Evolutionary conservation across 441 rosid genomes (phyloP), one percentile per base, ranked within the genome.

Genomic region (Capsella rubella): DNA sequence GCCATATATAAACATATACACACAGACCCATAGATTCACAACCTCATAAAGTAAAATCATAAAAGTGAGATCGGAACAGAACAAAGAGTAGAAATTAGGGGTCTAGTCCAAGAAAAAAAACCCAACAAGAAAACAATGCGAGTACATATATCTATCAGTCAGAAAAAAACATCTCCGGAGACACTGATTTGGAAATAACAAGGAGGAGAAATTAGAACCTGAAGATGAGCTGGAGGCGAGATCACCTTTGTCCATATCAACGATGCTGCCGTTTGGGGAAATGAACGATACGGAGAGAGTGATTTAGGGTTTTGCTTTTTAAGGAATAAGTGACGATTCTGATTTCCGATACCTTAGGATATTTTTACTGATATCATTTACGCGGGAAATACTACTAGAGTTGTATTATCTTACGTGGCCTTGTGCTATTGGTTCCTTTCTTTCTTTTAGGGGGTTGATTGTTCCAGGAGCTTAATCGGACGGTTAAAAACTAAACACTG

Each of bases 341-440:
- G 47, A 32, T 32, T 18, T 69, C 8, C 29, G n/a, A 53, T 52
- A 50, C 51, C 1, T 4, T 35, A 35, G 8, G 56, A 52, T 32
- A 32, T 32, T 32, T 32, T 32, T 32, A 32, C 34, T 32, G 5
- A 32, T 32, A 6, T 52, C 8, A 56, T 57, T 57, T 59, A 25
- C 34, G 75, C 61, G 68, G 75, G 68, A 61, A 51, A 32, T 32
- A 8, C 8, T 32, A 32, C 8, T 32, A 32, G 7, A 31, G 8
- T 1, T 31, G 6, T 31, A 21, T 6, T 32, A 32, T 32, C 35
- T 0, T 32, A 32, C 35, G 35, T 32, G 35, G 35, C 35, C 35
- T 6, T 6, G 2, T 32, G 35, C 7, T 1, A 32, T 6, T 32
- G 35, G 35, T 5, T 32, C 35, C 7, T 8, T 32, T 32, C 7